A percentile compares a stretch with the other conserved stretches of the same genome.
Evolutionary conservation across 345 rosid genomes (phyloP).

Genomic region (Geranium rotundifolium): DNA sequence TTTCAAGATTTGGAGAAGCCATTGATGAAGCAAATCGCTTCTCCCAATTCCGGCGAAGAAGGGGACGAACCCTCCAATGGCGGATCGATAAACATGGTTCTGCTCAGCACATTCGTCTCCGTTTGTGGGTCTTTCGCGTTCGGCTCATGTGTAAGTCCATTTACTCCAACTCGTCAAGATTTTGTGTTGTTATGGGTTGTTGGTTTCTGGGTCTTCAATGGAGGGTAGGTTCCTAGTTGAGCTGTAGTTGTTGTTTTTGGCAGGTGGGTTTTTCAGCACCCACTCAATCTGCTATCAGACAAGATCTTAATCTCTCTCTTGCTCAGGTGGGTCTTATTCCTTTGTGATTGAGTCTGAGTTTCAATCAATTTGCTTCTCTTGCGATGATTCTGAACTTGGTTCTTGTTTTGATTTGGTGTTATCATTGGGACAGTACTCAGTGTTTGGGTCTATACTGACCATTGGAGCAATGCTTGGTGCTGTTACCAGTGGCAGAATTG

Average conservation of each 20-base stretch:
- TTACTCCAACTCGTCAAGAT: too few relatives aligned
- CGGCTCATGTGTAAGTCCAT: conserved; percentile 76
- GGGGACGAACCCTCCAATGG: conserved; percentile 20
- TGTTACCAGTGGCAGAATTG: conserved; percentile 58
- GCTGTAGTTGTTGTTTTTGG: conserved; percentile 34
- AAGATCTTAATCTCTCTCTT: conserved; percentile 66
- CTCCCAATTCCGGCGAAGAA: conserved; percentile 1
- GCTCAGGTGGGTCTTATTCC: conserved; percentile 38
- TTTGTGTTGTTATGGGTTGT: conserved; percentile 14
- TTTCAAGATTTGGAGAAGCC: conserved; percentile 41
- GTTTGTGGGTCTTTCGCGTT: conserved; percentile 85
- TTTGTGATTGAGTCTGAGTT: too few relatives aligned
- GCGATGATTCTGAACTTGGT: too few relatives aligned
- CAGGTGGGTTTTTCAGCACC: conserved; percentile 98
- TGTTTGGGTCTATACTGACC: conserved; percentile 89
- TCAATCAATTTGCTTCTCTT: too few relatives aligned
- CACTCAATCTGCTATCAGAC: conserved; percentile 65
- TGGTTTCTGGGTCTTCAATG: too few relatives aligned
- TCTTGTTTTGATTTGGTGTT: background rate
- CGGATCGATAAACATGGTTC: conserved; percentile 54
- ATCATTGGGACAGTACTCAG: conserved; percentile 49
- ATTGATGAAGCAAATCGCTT: conserved; percentile 17
- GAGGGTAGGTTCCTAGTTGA: conserved; percentile 2
- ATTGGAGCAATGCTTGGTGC: conserved; percentile 97
- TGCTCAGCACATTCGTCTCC: conserved; percentile 68